Evolutionary conservation across 2,329 filamentous ascomycete genomes (phyloP), one percentile per base, ranked within the genome.

Genomic region (Sordariomycetes sp.): DNA sequence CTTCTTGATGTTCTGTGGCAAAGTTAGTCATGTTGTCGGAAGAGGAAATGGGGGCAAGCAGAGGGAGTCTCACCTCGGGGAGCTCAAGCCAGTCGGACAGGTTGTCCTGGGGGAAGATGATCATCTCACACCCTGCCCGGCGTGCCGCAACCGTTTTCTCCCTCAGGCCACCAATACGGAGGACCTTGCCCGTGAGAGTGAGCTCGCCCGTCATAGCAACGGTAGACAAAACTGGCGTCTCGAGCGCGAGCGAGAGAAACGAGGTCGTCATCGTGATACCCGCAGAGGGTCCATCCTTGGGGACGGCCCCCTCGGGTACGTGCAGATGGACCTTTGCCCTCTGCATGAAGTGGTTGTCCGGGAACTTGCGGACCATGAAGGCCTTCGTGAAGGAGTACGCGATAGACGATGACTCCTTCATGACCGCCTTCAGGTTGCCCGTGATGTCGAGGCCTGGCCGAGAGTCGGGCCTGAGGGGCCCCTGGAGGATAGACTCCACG

Each of bases 231-330:
- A 99, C 79, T 18, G 87, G 80, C 53, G 81, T 80, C 64, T 96
- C 84, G 46, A 97, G 76, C 10, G 90, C 93, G 61, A 99, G 77
- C 57, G 88, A 93, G 55, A 99, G 78, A 65, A 99, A 74, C 60
- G 89, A 91, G 7, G 91, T 96, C n/a, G 94, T 88, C 94, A 99
- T 99, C 7, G 94, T 99, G 67, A 99, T 94, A 69, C 94, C 94
- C 22, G 94, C 94, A 54, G 88, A 92, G 4, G 89, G 89, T 0
- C 88, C 94, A 69, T 99, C 94, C 74, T 99, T 99, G 64, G 89
- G 89, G 59, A 97, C 92, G 10, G 94, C 94, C 6, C 94, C 94
- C 70, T 99, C 94, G 0, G 94, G 94, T 60, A 96, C 96, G 76
- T 99, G 94, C 63, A 99, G 79, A 72, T 99, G 94, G 69, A 99